These are phyloP conservation scores for Hermanozyma aechmeae DNA, from an alignment of 805 yeast species.

Conservation along the genomic window DNA sequence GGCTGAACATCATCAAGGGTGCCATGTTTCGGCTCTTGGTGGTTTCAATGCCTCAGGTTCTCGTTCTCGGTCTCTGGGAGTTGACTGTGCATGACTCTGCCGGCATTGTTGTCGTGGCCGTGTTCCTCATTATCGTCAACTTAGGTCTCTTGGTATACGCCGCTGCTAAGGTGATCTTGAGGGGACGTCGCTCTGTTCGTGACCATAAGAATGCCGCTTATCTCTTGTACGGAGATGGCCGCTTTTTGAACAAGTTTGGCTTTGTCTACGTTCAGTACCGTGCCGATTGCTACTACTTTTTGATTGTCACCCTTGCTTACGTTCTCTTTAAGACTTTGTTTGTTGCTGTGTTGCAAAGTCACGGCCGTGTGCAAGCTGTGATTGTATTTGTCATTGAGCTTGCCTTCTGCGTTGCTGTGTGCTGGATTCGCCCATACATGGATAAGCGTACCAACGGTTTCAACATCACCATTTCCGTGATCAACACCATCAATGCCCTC, in stretches of 20 bases:
- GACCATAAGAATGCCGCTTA: constrained; percentile 89
- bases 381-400: constrained; percentile 71
- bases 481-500: constrained; percentile 73
- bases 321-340: constrained; percentile 67
- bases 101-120: constrained; percentile 76
- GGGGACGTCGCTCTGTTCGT: constrained; percentile 62
- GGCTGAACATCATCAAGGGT: constrained; percentile 84
- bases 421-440: constrained; percentile 80
- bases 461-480: constrained; percentile 76
- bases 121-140: constrained; percentile 51
- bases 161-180: constrained; percentile 57
- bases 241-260: constrained; percentile 78
- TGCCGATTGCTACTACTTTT: constrained; percentile 82
- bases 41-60: constrained; percentile 81
- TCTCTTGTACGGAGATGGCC: constrained; percentile 75
- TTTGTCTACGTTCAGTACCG: constrained; percentile 86
- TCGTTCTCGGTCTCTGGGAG: constrained; percentile 82
- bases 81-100: constrained; percentile 74
- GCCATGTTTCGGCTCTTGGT: constrained; percentile 74
- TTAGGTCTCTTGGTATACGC: constrained; percentile 62
- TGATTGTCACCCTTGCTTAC: constrained; percentile 55
- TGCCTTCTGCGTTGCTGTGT: constrained; percentile 51
- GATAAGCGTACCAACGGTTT: constrained; percentile 91
- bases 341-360: constrained; percentile 74
- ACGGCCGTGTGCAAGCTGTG: constrained; percentile 78